Percentiles rank a stretch among this genome's conserved stretches.
Evolutionary conservation across 495 filamentous ascomycete species (phyloP).

Genomic region (Cercophora samala): DNA sequence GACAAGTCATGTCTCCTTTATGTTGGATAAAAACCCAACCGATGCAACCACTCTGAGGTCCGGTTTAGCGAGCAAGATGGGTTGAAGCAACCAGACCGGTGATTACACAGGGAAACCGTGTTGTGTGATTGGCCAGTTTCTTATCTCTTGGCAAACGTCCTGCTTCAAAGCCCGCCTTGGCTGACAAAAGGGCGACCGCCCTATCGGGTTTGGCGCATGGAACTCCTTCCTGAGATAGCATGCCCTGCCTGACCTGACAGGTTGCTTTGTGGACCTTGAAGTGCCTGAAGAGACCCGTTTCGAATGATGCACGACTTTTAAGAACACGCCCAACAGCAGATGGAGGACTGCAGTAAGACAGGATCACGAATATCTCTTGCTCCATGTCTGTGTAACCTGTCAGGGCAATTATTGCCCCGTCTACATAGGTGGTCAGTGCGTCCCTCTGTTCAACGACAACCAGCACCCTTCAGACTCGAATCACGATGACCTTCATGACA

Average conservation of each 20-base stretch:
- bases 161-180: slow-evolving; percentile 2
- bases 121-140: slow-evolving; percentile 1
- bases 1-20: background rate
- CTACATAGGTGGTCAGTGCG: background rate
- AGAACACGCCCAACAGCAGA: background rate
- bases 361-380: background rate
- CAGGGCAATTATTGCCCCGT: background rate
- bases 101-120: background rate
- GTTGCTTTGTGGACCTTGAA: background rate
- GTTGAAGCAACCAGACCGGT: background rate
- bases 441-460: background rate
- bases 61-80: background rate
- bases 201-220: slow-evolving; percentile 3
- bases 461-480: background rate
- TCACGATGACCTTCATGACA: background rate
- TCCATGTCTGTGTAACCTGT: background rate
- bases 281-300: background rate
- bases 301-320: background rate
- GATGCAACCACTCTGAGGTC: background rate
- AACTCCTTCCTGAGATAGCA: background rate
- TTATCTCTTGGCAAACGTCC: slow-evolving; percentile 3
- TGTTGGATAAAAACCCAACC: background rate
- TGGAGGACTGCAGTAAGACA: background rate
- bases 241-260: background rate
- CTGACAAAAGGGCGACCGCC: background rate